phyloP scores from a whole-genome alignment of 2,329 filamentous ascomycete genomes.

The Phaeophleospora eucalypticola region DNA sequence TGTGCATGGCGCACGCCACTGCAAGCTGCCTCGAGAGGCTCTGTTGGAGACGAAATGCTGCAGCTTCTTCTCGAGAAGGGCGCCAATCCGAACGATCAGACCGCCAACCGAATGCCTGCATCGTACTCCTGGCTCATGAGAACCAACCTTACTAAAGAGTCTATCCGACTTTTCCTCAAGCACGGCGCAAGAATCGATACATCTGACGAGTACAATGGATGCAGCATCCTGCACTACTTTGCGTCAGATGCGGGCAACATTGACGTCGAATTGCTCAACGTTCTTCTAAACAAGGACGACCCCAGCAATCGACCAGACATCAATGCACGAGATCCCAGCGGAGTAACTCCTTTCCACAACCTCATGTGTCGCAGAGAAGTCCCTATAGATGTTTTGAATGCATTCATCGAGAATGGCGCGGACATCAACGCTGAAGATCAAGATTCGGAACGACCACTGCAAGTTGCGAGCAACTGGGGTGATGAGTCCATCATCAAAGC shows the following conservation, averaged over 20 bases:
- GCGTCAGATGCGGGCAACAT: background rate
- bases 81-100: no score
- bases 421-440: conserved; percentile 18
- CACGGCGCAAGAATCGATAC: conserved; percentile 7
- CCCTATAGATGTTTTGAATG: conserved; percentile 14
- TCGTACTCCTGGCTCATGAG: background rate
- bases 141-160: background rate
- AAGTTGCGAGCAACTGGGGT: conserved; percentile 10
- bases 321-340: conserved; percentile 10
- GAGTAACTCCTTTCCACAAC: conserved; percentile 14
- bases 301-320: conserved; percentile 8
- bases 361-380: conserved; percentile 10
- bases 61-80: no score
- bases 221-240: conserved; percentile 11
- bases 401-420: conserved; percentile 9
- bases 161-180: conserved; percentile 8
- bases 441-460: conserved; percentile 14
- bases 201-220: background rate
- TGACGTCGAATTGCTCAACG: background rate
- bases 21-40: no score
- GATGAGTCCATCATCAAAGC: conserved; percentile 11
- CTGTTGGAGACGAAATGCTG: no score
- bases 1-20: no score
- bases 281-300: background rate
- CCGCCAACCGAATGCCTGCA: no score